A percentile compares a stretch with the other conserved stretches of the same genome.
Conservation (phyloP, 331 rosid species). For the Prunus yedoensis region DNA sequence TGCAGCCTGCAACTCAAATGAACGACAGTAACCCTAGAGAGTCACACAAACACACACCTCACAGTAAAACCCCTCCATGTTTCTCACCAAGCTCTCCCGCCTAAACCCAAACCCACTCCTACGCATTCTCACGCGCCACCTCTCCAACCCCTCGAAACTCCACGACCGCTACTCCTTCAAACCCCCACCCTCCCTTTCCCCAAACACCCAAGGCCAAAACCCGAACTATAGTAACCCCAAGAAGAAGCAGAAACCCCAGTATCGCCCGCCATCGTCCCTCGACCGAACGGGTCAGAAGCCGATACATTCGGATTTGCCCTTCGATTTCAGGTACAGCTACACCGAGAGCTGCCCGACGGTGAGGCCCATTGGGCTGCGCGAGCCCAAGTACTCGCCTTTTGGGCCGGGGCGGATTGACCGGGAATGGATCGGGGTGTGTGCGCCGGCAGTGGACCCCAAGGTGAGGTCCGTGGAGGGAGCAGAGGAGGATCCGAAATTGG, state of each 20-base stretch:
- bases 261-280: slow-evolving; percentile 65
- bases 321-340: slow-evolving; percentile 85
- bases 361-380: slow-evolving; percentile 85
- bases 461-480: slow-evolving; percentile 55
- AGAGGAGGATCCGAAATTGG: slow-evolving; percentile 49
- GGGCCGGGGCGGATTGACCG: slow-evolving; percentile 76
- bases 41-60: background rate
- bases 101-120: slow-evolving; percentile 34
- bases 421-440: slow-evolving; percentile 86
- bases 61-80: slow-evolving; percentile 54
- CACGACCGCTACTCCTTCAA: slow-evolving; percentile 59
- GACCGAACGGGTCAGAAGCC: slow-evolving; percentile 54
- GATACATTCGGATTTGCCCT: slow-evolving; percentile 56
- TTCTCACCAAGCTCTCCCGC: slow-evolving; percentile 47
- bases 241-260: slow-evolving; percentile 49
- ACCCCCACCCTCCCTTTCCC: slow-evolving; percentile 57
- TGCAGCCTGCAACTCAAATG: background rate
- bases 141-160: slow-evolving; percentile 56
- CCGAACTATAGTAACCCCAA: slow-evolving; percentile 31
- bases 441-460: slow-evolving; percentile 76
- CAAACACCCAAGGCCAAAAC: slow-evolving; percentile 33
- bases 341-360: slow-evolving; percentile 69
- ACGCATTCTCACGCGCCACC: slow-evolving; percentile 45
- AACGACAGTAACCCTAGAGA: background rate
- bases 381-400: slow-evolving; percentile 90